These are phyloP conservation scores for Trichoderma erinaceum DNA, from an alignment of 495 filamentous ascomycete genomes.

Conservation along the genomic window DNA sequence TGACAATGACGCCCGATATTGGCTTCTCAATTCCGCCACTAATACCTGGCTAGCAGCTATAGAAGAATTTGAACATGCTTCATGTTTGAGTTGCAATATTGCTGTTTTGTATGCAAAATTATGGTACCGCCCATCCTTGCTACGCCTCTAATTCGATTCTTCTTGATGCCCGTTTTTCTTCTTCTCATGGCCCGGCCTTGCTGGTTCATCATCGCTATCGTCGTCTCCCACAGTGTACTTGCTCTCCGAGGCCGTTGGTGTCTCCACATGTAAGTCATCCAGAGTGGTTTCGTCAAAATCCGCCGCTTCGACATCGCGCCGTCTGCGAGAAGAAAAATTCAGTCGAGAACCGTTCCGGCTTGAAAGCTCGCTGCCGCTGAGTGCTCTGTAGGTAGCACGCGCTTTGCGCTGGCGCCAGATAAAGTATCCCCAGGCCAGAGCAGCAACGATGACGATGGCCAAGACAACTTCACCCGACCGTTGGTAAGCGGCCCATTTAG, in stretches of 20 bases:
- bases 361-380: slow-evolving; percentile 31
- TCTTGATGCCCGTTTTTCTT: slow-evolving; percentile 2
- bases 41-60: not conserved
- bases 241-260: slow-evolving; percentile 33
- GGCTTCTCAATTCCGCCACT: not conserved
- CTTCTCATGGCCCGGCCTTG: slow-evolving; percentile 12
- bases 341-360: slow-evolving; percentile 42
- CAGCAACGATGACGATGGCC: slow-evolving; percentile 74
- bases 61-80: not conserved
- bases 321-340: slow-evolving; percentile 29
- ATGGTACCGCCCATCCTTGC: not conserved
- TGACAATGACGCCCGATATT: not conserved
- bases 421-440: slow-evolving; percentile 74
- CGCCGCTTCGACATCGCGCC: slow-evolving; percentile 62
- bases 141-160: not conserved
- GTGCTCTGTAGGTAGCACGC: slow-evolving; percentile 48
- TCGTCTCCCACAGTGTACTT: slow-evolving; percentile 56
- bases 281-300: slow-evolving; percentile 90
- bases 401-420: slow-evolving; percentile 71
- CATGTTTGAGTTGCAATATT: not conserved
- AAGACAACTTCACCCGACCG: slow-evolving; percentile 87
- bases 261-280: slow-evolving; percentile 60
- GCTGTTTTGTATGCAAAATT: not conserved
- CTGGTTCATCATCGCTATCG: slow-evolving; percentile 38
- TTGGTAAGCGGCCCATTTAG: slow-evolving; percentile 88